phyloP scores from a whole-genome alignment of 306 rosid genomes.

The Gynostemma pentaphyllum region DNA sequence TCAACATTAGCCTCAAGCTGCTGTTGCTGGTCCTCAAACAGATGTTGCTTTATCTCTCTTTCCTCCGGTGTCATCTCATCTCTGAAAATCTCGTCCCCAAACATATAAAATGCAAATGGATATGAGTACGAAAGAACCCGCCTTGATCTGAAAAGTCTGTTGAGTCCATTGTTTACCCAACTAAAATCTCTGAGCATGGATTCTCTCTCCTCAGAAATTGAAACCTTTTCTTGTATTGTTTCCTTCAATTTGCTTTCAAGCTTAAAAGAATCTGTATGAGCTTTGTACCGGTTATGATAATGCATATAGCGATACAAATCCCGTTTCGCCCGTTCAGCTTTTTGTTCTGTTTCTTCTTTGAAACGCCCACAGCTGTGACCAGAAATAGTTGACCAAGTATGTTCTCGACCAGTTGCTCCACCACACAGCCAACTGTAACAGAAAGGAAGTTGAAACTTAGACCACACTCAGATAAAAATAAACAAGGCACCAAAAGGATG shows the following conservation, averaged over 20 bases:
- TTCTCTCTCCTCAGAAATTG: conserved; percentile 52
- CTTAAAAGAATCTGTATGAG: conserved; percentile 92
- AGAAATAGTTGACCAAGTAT: conserved; percentile 72
- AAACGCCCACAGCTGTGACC: conserved; percentile 97
- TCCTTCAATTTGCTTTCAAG: conserved; percentile 78
- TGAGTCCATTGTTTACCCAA: conserved; percentile 79
- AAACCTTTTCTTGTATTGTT: conserved; percentile 45
- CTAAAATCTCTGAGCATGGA: conserved; percentile 58
- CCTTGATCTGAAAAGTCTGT: conserved; percentile 86
- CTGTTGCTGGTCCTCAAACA: conserved; percentile 98
- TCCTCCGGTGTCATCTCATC: conserved; percentile 59
- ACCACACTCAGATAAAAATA: background rate
- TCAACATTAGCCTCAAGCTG: conserved; percentile 91
- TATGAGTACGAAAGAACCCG: conserved; percentile 89
- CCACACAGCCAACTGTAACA: conserved; percentile 93
- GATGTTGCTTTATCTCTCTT: conserved; percentile 69
- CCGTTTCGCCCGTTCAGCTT: conserved; percentile 76
- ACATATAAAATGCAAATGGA: conserved; percentile 96
- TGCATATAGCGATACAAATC: conserved; percentile 82
- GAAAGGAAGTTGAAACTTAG: conserved; percentile 6
- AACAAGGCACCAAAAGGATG: background rate
- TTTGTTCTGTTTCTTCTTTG: conserved; percentile 47
- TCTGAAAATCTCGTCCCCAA: conserved; percentile 85
- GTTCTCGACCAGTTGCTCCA: conserved; percentile 87
- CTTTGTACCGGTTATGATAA: conserved; percentile 85